Conservation (phyloP, 2,329 filamentous ascomycete genomes). For the Aschersonia sp. region DNA sequence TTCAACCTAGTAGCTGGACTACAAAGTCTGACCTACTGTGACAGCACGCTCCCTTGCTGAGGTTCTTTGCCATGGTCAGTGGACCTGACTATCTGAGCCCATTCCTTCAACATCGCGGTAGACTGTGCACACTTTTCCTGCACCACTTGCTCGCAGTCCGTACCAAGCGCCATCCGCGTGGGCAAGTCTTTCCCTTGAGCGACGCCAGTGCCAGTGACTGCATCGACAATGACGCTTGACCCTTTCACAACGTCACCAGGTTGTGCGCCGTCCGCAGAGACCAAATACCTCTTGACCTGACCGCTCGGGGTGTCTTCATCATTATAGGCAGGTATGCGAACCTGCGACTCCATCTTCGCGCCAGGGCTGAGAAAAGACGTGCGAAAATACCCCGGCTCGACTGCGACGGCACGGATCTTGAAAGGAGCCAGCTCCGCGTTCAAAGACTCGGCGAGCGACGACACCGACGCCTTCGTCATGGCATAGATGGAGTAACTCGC, state of each 20-base stretch:
- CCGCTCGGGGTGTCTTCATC: conserved; percentile 15
- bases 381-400: conserved; percentile 40
- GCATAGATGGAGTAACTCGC: conserved; percentile 24
- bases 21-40: too few relatives aligned
- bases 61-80: conserved; percentile 9
- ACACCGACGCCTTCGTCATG: conserved; percentile 30
- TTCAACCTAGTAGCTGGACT: too few relatives aligned
- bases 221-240: conserved; percentile 34
- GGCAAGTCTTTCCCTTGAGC: conserved; percentile 35
- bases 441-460: conserved; percentile 28
- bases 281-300: conserved; percentile 14
- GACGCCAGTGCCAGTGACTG: conserved; percentile 34
- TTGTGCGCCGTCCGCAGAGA: conserved; percentile 29
- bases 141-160: conserved; percentile 29
- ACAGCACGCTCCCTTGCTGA: too few relatives aligned
- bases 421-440: conserved; percentile 28
- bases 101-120: conserved; percentile 29
- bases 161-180: conserved; percentile 37
- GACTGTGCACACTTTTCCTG: conserved; percentile 27
- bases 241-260: conserved; percentile 41
- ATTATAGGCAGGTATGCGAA: conserved; percentile 18
- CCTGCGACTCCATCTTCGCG: conserved; percentile 10
- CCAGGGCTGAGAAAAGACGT: conserved; percentile 30
- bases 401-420: conserved; percentile 22
- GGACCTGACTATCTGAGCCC: conserved; percentile 21